These are phyloP conservation scores for Psilocybe sp. DNA, from an alignment of 768 basidiomycete genomes.

Conservation along the genomic window DNA sequence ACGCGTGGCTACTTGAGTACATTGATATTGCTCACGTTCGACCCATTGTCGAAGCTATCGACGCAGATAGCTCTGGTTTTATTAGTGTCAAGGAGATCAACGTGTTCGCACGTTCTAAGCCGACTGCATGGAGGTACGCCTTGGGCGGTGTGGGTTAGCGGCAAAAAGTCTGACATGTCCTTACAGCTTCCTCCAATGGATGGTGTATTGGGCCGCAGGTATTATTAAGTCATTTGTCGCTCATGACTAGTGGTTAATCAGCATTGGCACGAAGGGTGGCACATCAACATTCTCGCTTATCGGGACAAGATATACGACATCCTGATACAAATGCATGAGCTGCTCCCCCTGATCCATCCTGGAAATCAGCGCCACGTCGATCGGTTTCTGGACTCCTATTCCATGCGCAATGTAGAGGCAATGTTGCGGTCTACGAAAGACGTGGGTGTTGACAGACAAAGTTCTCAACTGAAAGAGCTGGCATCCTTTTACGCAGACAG, in stretches of 20 bases:
- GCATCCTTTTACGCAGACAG: background rate
- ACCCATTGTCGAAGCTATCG: constrained; percentile 24
- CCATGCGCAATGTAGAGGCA: constrained; percentile 2
- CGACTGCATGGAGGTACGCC: constrained; percentile 19
- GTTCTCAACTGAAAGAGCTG: constrained; percentile 1
- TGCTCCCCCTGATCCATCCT: constrained; percentile 2
- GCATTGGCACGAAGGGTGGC: constrained; percentile 5
- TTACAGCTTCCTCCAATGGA: constrained; percentile 24
- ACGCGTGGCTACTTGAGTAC: constrained; percentile 22
- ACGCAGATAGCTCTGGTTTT: constrained; percentile 25
- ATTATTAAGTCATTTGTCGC: no score
- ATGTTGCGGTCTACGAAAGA: constrained; percentile 4
- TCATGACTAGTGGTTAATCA: background rate
- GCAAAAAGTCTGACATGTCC: background rate
- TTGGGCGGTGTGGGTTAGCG: background rate
- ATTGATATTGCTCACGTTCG: constrained; percentile 23
- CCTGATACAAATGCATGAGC: constrained; percentile 5
- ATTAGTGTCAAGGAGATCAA: constrained; percentile 26
- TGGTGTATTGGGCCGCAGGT: constrained; percentile 28
- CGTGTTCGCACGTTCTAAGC: constrained; percentile 18
- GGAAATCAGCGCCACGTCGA: constrained; percentile 7
- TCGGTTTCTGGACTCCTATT: constrained; percentile 2
- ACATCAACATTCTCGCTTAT: constrained; percentile 3
- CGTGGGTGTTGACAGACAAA: background rate
- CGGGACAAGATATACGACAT: constrained; percentile 5